Evolutionary conservation across 495 filamentous ascomycete genomes (phyloP).

Genomic region (Tuber aestivum): DNA sequence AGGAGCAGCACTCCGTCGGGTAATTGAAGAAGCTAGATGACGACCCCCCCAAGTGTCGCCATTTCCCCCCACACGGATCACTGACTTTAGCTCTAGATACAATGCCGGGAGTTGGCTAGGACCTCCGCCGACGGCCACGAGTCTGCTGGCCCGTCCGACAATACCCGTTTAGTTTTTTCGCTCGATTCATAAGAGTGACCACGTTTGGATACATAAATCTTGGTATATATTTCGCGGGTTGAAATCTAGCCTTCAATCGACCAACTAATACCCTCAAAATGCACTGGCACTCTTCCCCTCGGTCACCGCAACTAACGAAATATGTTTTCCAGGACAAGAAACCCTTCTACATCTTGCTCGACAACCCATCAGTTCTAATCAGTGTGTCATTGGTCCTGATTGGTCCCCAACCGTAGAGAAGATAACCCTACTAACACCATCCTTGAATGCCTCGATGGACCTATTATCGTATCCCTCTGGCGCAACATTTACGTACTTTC

Average conservation of each 20-base stretch:
- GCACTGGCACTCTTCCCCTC: neutral
- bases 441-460: slow-evolving; percentile 57
- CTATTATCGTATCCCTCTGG: slow-evolving; percentile 52
- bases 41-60: too few relatives aligned
- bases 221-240: neutral
- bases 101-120: too few relatives aligned
- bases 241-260: neutral
- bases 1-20: neutral
- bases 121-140: too few relatives aligned
- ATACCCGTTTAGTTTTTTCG: too few relatives aligned
- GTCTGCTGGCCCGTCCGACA: too few relatives aligned
- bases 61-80: too few relatives aligned
- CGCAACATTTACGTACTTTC: slow-evolving; percentile 48
- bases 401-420: slow-evolving; percentile 87
- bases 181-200: too few relatives aligned
- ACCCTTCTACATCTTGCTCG: slow-evolving; percentile 38
- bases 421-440: slow-evolving; percentile 81
- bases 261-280: neutral
- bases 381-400: slow-evolving; percentile 69
- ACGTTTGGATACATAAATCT: neutral
- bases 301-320: neutral
- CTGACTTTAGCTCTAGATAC: too few relatives aligned
- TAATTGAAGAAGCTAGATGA: neutral
- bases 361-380: slow-evolving; percentile 63
- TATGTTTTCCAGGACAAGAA: neutral